Conservation (phyloP, 495 filamentous ascomycete species). For the Xylaria acuta region DNA sequence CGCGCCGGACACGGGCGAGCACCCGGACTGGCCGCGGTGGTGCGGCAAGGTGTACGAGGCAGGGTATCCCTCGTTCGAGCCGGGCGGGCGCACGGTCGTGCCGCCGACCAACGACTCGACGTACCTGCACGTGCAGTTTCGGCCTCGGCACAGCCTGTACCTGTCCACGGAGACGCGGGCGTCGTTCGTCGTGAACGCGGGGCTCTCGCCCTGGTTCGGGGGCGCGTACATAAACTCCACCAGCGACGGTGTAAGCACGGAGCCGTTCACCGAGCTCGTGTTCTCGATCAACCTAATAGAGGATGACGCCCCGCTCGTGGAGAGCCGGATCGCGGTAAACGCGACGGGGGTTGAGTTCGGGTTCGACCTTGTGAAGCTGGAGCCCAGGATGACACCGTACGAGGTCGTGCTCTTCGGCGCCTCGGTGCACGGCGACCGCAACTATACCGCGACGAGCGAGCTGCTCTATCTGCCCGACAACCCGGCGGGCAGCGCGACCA, state of each 20-base stretch:
- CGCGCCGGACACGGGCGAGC: constrained; percentile 49
- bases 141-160: constrained; percentile 68
- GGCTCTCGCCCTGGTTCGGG: constrained; percentile 59
- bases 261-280: constrained; percentile 38
- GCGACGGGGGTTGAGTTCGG: constrained; percentile 52
- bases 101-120: constrained; percentile 53
- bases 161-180: constrained; percentile 57
- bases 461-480: constrained; percentile 65
- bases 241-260: constrained; percentile 24
- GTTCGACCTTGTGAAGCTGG: constrained; percentile 56
- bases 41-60: constrained; percentile 65
- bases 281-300: constrained; percentile 47
- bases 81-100: constrained; percentile 61
- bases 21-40: constrained; percentile 59
- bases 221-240: constrained; percentile 46
- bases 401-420: constrained; percentile 47
- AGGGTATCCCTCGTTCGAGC: constrained; percentile 63
- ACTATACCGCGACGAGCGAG: constrained; percentile 49
- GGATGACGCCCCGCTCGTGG: constrained; percentile 39
- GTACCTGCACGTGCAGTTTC: constrained; percentile 61
- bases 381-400: constrained; percentile 56
- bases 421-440: constrained; percentile 42
- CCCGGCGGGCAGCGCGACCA: constrained; percentile 61
- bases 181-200: constrained; percentile 66
- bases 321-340: constrained; percentile 51